Percentiles rank a stretch among this genome's conserved stretches.
Evolutionary conservation across 2,329 filamentous ascomycete genomes (phyloP).

Genomic region (Xylaria sp.): DNA sequence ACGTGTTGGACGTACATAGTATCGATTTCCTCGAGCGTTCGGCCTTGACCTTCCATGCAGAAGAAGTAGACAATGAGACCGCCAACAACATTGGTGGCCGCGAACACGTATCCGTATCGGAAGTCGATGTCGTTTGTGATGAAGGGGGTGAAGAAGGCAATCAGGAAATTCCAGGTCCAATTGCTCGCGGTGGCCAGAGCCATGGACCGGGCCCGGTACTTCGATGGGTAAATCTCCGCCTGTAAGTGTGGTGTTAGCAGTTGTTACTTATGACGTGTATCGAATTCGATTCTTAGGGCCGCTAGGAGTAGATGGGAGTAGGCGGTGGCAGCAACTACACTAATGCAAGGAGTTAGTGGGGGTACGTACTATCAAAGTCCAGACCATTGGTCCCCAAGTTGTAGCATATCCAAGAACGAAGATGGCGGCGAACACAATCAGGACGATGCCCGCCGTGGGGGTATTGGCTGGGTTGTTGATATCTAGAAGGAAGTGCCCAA

Average conservation of each 20-base stretch:
- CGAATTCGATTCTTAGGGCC: not conserved
- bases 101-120: constrained; percentile 80
- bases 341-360: not conserved
- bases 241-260: constrained; percentile 3
- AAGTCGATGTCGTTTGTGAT: constrained; percentile 78
- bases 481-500: constrained; percentile 62
- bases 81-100: constrained; percentile 73
- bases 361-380: constrained; percentile 63
- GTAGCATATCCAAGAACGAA: constrained; percentile 75
- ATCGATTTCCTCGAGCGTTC: constrained; percentile 82
- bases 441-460: constrained; percentile 62
- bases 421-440: constrained; percentile 72
- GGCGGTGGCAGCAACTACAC: not conserved
- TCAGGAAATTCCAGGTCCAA: constrained; percentile 80
- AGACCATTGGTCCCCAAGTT: constrained; percentile 74
- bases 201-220: constrained; percentile 70
- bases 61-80: constrained; percentile 79
- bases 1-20: constrained; percentile 78
- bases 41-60: constrained; percentile 77
- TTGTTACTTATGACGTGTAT: not conserved
- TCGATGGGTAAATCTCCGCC: constrained; percentile 72
- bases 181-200: constrained; percentile 70
- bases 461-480: constrained; percentile 51
- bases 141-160: constrained; percentile 83
- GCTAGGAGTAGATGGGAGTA: not conserved